Evolutionary conservation across 352 stramenopile genomes (phyloP).

Genomic region (Phytophthora melonis): DNA sequence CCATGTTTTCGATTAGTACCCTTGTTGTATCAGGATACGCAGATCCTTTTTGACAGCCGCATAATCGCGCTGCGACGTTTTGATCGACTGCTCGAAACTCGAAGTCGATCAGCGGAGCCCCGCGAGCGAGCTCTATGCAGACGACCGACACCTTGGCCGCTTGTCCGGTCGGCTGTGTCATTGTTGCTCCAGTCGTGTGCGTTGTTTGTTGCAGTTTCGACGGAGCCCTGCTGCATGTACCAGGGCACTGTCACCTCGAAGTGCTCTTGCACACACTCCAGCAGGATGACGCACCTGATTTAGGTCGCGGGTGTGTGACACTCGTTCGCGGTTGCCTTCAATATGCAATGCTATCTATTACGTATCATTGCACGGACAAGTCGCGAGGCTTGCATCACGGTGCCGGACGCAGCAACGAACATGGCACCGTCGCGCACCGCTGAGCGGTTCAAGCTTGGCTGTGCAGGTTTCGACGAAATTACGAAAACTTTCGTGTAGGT

Average conservation of each 20-base stretch:
- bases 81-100: neutral
- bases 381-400: neutral
- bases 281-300: neutral
- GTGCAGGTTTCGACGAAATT: too few species aligned
- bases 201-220: neutral
- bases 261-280: neutral
- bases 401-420: neutral
- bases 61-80: neutral
- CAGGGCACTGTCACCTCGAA: neutral
- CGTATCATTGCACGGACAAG: neutral
- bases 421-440: neutral
- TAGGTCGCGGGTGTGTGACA: conserved; percentile 1
- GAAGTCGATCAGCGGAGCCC: neutral
- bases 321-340: neutral
- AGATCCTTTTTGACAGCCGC: neutral
- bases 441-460: neutral
- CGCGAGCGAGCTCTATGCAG: neutral
- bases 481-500: too few species aligned
- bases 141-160: neutral
- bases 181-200: neutral
- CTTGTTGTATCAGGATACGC: neutral
- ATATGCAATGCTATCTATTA: neutral
- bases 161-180: neutral
- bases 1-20: neutral
- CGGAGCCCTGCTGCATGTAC: neutral